Evolutionary conservation across 2,329 filamentous ascomycete species (phyloP).

Genomic region (Coniochaeta sp.): DNA sequence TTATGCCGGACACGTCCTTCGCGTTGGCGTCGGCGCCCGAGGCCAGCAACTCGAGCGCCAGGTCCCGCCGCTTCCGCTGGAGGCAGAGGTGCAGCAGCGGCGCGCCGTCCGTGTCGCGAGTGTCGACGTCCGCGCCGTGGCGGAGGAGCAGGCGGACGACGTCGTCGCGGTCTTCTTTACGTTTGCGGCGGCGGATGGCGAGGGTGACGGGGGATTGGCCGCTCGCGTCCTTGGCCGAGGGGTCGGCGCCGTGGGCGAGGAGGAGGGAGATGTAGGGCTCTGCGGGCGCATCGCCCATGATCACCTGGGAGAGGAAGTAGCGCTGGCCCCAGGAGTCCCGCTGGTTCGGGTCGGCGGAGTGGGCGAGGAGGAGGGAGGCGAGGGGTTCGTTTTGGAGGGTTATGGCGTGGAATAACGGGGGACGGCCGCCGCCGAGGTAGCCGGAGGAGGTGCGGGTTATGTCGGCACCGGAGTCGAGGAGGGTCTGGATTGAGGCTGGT

Average conservation of each 20-base stretch:
- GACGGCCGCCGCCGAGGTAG: neutral
- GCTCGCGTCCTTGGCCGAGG: neutral
- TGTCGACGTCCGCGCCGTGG: conserved; percentile 4
- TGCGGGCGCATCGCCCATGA: neutral
- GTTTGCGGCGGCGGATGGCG: neutral
- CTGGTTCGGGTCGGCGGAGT: conserved; percentile 21
- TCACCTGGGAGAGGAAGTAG: neutral
- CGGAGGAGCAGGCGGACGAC: conserved; percentile 5
- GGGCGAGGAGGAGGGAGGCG: conserved; percentile 14
- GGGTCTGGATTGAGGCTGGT: conserved; percentile 15
- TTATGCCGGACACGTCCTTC: conserved; percentile 3
- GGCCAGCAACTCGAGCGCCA: conserved; percentile 2
- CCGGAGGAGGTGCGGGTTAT: neutral
- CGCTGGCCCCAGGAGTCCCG: neutral
- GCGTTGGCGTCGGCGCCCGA: conserved; percentile 3
- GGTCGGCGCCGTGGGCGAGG: neutral
- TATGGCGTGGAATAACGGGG: neutral
- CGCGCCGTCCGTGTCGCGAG: neutral
- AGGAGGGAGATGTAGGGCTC: neutral
- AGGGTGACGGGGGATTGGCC: neutral
- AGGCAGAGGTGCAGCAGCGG: conserved; percentile 5
- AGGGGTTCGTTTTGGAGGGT: neutral
- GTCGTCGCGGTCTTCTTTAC: conserved; percentile 1
- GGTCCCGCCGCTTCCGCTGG: neutral
- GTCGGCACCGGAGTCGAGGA: conserved; percentile 1